Percentiles rank a stretch among this genome's conserved stretches.
Conservation (phyloP, 2,329 filamentous ascomycete genomes). For the Davidsoniella australis region DNA sequence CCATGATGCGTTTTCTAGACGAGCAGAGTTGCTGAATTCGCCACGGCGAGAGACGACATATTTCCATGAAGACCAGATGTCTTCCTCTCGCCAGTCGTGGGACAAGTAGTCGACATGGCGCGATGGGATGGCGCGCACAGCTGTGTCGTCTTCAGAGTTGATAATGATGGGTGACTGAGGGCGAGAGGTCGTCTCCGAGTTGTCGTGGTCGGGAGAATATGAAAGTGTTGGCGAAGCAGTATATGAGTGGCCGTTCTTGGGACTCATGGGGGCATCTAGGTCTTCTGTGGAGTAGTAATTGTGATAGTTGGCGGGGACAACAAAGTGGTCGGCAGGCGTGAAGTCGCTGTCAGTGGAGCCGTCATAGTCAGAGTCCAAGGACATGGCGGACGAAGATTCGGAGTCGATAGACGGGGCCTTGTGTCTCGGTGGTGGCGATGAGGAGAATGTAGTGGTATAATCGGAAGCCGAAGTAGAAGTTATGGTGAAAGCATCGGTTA, state of each 20-base stretch:
- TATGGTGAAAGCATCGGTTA: slow-evolving; percentile 6
- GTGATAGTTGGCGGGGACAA: slow-evolving; percentile 29
- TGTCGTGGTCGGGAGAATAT: slow-evolving; percentile 32
- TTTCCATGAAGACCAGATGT: slow-evolving; percentile 95
- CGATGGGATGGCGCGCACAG: slow-evolving; percentile 56
- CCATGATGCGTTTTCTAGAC: slow-evolving; percentile 94
- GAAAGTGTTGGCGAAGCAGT: slow-evolving; percentile 23
- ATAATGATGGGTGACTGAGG: slow-evolving; percentile 33
- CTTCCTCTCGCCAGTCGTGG: slow-evolving; percentile 84
- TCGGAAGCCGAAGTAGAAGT: background rate
- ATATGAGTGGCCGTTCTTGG: slow-evolving; percentile 32
- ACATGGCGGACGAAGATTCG: slow-evolving; percentile 36
- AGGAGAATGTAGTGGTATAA: background rate
- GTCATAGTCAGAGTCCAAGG: slow-evolving; percentile 40
- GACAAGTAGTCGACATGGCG: slow-evolving; percentile 91
- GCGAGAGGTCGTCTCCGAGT: slow-evolving; percentile 32
- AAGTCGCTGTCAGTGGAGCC: slow-evolving; percentile 21
- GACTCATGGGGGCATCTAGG: slow-evolving; percentile 33
- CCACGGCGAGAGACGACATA: slow-evolving; percentile 70
- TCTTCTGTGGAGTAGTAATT: slow-evolving; percentile 30
- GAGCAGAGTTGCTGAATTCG: slow-evolving; percentile 62
- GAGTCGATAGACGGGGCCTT: slow-evolving; percentile 20
- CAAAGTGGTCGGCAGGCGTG: slow-evolving; percentile 29
- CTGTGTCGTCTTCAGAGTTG: slow-evolving; percentile 59
- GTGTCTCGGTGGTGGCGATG: background rate